These are phyloP conservation scores for Dimocarpus longan DNA, from an alignment of 345 rosid species.

Conservation along the genomic window DNA sequence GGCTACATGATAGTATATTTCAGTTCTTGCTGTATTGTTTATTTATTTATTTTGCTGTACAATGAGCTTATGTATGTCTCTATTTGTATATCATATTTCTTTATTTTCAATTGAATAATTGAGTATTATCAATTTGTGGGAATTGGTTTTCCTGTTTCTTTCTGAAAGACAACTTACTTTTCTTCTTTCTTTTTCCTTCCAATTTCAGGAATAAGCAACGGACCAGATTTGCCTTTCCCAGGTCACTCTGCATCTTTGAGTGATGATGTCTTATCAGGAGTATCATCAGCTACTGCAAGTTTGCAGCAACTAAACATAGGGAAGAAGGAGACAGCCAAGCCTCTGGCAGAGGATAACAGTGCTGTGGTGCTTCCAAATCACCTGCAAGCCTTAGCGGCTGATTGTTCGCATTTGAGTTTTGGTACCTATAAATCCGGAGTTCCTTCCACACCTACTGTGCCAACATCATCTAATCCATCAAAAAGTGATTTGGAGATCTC, in stretches of 20 bases:
- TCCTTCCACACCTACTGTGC: slow-evolving; percentile 18
- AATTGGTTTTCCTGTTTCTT: neutral
- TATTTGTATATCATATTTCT: neutral
- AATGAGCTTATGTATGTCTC: neutral
- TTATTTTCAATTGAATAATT: neutral
- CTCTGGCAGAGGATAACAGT: slow-evolving; percentile 24
- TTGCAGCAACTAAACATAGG: slow-evolving; percentile 40
- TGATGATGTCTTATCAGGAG: slow-evolving; percentile 18
- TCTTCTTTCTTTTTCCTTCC: slow-evolving; percentile 4
- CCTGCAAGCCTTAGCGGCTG: slow-evolving; percentile 49
- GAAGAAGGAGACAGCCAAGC: slow-evolving; percentile 20
- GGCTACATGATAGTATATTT: neutral
- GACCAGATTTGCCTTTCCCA: slow-evolving; percentile 15
- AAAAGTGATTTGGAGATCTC: slow-evolving; percentile 24
- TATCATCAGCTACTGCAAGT: slow-evolving; percentile 29
- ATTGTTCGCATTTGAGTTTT: slow-evolving; percentile 55
- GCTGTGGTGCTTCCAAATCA: slow-evolving; percentile 47
- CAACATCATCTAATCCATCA: slow-evolving; percentile 21
- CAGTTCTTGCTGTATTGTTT: neutral
- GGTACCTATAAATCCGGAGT: slow-evolving; percentile 49
- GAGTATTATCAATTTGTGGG: neutral
- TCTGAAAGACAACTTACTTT: neutral
- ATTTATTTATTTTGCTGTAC: neutral
- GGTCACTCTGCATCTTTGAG: slow-evolving; percentile 22
- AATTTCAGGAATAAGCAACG: slow-evolving; percentile 21